These are phyloP conservation scores for Citrus mangshanensis DNA, from an alignment of 345 rosid species.

Conservation along the genomic window DNA sequence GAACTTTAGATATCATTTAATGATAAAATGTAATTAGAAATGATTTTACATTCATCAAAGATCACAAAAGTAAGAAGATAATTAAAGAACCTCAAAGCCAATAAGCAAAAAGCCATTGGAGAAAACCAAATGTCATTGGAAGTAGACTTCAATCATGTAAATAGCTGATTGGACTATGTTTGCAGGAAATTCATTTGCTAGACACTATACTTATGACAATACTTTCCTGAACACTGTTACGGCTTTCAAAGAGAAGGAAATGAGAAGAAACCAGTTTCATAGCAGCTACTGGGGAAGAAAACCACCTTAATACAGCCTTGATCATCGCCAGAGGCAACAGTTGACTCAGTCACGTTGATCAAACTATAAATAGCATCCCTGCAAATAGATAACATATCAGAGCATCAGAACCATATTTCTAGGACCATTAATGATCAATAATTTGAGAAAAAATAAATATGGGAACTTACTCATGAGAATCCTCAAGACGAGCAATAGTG, in stretches of 20 bases:
- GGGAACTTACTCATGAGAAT: slow-evolving; percentile 71
- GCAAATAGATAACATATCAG: neutral
- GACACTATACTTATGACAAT: neutral
- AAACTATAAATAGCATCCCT: slow-evolving; percentile 79
- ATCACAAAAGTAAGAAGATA: neutral
- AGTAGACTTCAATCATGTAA: neutral
- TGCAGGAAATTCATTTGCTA: neutral
- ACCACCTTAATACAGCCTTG: slow-evolving; percentile 85
- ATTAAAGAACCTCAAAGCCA: neutral
- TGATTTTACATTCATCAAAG: neutral
- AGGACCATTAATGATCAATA: neutral
- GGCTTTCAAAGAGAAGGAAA: neutral
- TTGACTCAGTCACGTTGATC: slow-evolving; percentile 69
- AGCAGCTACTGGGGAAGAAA: neutral
- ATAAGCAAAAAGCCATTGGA: neutral
- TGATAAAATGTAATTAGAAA: neutral
- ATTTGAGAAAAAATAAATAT: neutral
- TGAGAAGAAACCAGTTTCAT: neutral
- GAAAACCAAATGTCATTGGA: neutral
- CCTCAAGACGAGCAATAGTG: slow-evolving; percentile 63
- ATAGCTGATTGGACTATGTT: neutral
- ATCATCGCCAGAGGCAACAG: slow-evolving; percentile 91
- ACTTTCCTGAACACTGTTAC: neutral
- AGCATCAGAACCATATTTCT: neutral
- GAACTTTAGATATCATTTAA: neutral